A percentile compares a stretch with the other conserved stretches of the same genome.
phyloP scores from a whole-genome alignment of 2,329 filamentous ascomycete genomes.

The Aspergillus ustus region DNA sequence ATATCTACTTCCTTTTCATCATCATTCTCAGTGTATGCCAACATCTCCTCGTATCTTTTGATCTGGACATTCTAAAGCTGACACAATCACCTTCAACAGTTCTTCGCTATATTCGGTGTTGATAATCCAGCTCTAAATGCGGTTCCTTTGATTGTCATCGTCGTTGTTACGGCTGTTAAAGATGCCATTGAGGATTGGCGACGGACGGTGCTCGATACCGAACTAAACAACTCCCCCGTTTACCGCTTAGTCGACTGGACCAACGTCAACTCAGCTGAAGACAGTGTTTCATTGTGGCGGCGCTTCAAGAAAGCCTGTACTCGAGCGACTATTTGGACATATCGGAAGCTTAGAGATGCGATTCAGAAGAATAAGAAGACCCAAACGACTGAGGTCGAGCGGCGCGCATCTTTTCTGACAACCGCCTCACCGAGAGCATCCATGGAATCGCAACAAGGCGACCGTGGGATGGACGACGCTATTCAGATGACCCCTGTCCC shows the following conservation, averaged over 20 bases:
- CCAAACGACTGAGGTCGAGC: slow-evolving; percentile 51
- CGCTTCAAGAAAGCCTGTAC: slow-evolving; percentile 87
- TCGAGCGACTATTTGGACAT: slow-evolving; percentile 61
- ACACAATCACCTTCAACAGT: slow-evolving; percentile 56
- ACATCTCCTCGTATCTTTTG: not conserved
- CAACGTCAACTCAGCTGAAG: slow-evolving; percentile 90
- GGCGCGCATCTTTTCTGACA: slow-evolving; percentile 70
- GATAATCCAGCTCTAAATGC: slow-evolving; percentile 87
- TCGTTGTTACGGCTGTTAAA: slow-evolving; percentile 86
- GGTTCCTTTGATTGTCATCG: slow-evolving; percentile 90
- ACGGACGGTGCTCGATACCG: slow-evolving; percentile 85
- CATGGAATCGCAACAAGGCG: slow-evolving; percentile 56
- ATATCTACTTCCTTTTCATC: slow-evolving; percentile 96
- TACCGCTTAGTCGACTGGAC: slow-evolving; percentile 86
- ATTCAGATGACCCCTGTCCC: slow-evolving; percentile 97
- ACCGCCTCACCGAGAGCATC: slow-evolving; percentile 61
- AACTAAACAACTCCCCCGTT: slow-evolving; percentile 94
- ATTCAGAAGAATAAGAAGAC: slow-evolving; percentile 53
- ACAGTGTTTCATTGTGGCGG: slow-evolving; percentile 84
- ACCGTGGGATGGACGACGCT: slow-evolving; percentile 59
- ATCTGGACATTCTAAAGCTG: slow-evolving; percentile 22
- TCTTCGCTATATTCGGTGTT: slow-evolving; percentile 94
- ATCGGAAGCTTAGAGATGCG: slow-evolving; percentile 54
- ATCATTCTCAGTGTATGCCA: slow-evolving; percentile 85
- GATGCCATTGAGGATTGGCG: slow-evolving; percentile 96